Evolutionary conservation across 2,329 filamentous ascomycete genomes (phyloP).

Genomic region (Hypoxylon sp.): DNA sequence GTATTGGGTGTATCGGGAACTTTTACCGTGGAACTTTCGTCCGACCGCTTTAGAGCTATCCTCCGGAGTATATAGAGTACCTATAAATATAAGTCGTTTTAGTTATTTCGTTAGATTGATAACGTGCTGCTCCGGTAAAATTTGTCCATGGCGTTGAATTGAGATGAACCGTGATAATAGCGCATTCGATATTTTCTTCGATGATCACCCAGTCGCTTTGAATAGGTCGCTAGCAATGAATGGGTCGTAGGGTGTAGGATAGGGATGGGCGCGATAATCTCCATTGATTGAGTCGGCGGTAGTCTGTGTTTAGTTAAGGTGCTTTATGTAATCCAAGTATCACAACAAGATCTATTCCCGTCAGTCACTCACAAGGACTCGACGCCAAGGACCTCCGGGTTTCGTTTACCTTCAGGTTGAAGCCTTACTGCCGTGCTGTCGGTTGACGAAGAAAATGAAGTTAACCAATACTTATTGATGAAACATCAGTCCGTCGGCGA

Average conservation of each 20-base stretch:
- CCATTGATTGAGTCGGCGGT: not conserved
- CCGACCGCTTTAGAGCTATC: not conserved
- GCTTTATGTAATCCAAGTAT: slow-evolving; percentile 2
- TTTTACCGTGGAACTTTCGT: not conserved
- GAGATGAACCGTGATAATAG: not conserved
- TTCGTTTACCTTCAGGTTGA: not conserved
- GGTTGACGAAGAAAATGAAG: slow-evolving; percentile 15
- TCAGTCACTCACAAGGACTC: not conserved
- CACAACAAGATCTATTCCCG: not conserved
- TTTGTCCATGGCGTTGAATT: not conserved
- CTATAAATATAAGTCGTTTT: not conserved
- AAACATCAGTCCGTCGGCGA: slow-evolving; percentile 3
- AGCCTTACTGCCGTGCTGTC: not conserved
- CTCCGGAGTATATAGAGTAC: too few species aligned
- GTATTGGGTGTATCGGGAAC: not conserved
- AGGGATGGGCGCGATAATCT: not conserved
- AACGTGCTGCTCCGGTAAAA: not conserved
- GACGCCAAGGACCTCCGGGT: not conserved
- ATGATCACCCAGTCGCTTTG: not conserved
- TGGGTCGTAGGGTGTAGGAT: not conserved
- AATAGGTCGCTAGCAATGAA: not conserved
- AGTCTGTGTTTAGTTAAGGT: not conserved
- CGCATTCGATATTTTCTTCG: not conserved
- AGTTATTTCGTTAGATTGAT: not conserved
- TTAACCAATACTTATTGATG: not conserved